Percentiles rank a stretch among this genome's conserved stretches.
Conservation (phyloP, 2,329 filamentous ascomycete genomes). For the Didymella exigua region DNA sequence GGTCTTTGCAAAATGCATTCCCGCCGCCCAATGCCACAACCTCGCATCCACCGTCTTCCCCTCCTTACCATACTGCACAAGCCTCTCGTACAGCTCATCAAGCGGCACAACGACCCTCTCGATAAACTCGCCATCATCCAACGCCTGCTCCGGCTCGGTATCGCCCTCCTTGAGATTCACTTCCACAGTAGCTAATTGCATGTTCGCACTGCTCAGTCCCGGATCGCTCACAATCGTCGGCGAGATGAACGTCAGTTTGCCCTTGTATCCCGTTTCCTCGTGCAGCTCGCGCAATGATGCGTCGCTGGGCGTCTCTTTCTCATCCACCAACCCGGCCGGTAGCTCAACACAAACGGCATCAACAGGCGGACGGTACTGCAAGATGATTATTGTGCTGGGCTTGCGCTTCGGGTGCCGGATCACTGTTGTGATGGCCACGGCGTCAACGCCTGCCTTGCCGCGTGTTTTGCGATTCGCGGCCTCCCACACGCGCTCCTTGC, state of each 20-base stretch:
- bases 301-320: constrained; percentile 60
- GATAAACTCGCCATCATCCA: constrained; percentile 68
- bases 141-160: constrained; percentile 60
- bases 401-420: constrained; percentile 55
- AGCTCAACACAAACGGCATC: constrained; percentile 65
- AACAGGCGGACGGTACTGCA: constrained; percentile 66
- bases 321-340: constrained; percentile 65
- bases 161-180: constrained; percentile 59
- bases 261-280: constrained; percentile 69
- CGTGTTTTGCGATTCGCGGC: constrained; percentile 58
- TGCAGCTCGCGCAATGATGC: constrained; percentile 64
- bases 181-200: constrained; percentile 66
- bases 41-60: constrained; percentile 63
- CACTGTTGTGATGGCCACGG: constrained; percentile 64
- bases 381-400: constrained; percentile 60
- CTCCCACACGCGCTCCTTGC: constrained; percentile 57
- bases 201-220: constrained; percentile 65
- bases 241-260: constrained; percentile 57
- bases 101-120: constrained; percentile 65
- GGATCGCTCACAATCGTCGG: constrained; percentile 72
- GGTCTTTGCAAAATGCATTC: constrained; percentile 57
- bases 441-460: constrained; percentile 62
- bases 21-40: constrained; percentile 66
- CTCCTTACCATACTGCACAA: constrained; percentile 54
- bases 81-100: constrained; percentile 60